These are phyloP conservation scores for Davidsoniella eucalypti DNA, from an alignment of 2,329 filamentous ascomycete genomes.

Conservation along the genomic window DNA sequence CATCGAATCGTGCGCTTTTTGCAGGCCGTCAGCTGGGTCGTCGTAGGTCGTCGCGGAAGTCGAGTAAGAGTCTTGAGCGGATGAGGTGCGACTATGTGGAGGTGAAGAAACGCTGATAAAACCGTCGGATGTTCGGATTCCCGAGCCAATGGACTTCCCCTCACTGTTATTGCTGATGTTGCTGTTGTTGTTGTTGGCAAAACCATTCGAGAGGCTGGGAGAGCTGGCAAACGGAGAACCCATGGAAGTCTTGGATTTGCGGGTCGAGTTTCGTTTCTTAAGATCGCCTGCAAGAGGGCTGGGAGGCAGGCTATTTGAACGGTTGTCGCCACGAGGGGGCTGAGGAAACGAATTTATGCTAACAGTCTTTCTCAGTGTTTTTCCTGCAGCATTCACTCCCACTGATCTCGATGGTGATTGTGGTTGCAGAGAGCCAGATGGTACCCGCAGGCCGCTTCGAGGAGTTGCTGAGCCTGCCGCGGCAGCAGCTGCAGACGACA, in stretches of 20 bases:
- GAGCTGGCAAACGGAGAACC: conserved; percentile 36
- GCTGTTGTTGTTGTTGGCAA: conserved; percentile 21
- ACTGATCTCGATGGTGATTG: conserved; percentile 38
- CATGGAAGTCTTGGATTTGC: conserved; percentile 40
- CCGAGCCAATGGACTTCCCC: conserved; percentile 50
- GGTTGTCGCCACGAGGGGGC: conserved; percentile 53
- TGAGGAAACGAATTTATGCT: conserved; percentile 92
- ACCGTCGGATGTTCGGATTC: conserved; percentile 54
- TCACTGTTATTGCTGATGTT: conserved; percentile 31
- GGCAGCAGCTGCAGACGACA: conserved; percentile 21
- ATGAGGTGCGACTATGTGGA: conserved; percentile 78
- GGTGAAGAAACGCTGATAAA: conserved; percentile 65
- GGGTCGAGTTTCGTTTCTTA: conserved; percentile 22
- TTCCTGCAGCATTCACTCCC: conserved; percentile 42
- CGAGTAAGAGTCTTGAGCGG: conserved; percentile 80
- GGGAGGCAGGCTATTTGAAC: conserved; percentile 43
- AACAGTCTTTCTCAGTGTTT: conserved; percentile 66
- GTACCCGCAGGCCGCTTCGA: conserved; percentile 41
- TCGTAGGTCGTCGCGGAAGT: conserved; percentile 83
- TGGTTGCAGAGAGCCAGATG: conserved; percentile 30
- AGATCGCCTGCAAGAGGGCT: conserved; percentile 39
- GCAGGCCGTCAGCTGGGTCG: conserved; percentile 46
- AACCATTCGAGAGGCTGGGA: conserved; percentile 65
- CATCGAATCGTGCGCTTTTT: conserved; percentile 18
- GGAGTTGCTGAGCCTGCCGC: conserved; percentile 31